Conservation (phyloP, 768 basidiomycete species). For the Vishniacozyma victoriae region DNA sequence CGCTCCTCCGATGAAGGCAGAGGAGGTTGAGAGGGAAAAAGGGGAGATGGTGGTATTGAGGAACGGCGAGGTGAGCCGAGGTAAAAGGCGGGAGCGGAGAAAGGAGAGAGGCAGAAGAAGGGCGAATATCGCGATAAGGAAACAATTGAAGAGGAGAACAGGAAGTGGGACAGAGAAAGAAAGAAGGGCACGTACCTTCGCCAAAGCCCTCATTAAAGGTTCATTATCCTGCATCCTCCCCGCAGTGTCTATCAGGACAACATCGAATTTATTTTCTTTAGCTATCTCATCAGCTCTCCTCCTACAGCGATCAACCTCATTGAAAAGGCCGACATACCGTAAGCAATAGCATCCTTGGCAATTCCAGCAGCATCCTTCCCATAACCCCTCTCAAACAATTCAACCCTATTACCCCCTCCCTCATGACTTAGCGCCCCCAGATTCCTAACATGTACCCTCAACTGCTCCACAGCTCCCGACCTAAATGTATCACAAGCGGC, state of each 20-base stretch:
- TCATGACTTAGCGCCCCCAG: constrained; percentile 69
- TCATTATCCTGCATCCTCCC: constrained; percentile 99
- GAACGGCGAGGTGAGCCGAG: no score
- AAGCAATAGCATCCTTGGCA: constrained; percentile 85
- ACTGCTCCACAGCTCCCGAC: constrained; percentile 92
- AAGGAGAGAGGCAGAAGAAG: no score
- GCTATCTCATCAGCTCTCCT: constrained; percentile 50
- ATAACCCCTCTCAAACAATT: constrained; percentile 92
- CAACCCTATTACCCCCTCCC: constrained; percentile 56
- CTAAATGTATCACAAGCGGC: constrained; percentile 98
- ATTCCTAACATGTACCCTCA: constrained; percentile 93
- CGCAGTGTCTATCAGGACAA: constrained; percentile 95
- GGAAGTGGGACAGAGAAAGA: background rate
- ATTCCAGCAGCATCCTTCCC: constrained; percentile 99
- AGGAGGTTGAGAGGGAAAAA: background rate
- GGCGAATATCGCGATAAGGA: no score
- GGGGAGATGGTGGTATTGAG: no score
- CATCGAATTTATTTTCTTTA: constrained; percentile 85
- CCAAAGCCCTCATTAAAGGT: constrained; percentile 97
- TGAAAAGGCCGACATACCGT: constrained; percentile 56
- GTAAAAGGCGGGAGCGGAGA: no score
- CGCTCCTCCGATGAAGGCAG: background rate
- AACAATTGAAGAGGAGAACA: constrained; percentile 5
- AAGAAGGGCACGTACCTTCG: constrained; percentile 59
- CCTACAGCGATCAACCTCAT: background rate